Evolutionary conservation across 345 rosid genomes (phyloP), one percentile per base, ranked within the genome.

Genomic region (Acer campestre): DNA sequence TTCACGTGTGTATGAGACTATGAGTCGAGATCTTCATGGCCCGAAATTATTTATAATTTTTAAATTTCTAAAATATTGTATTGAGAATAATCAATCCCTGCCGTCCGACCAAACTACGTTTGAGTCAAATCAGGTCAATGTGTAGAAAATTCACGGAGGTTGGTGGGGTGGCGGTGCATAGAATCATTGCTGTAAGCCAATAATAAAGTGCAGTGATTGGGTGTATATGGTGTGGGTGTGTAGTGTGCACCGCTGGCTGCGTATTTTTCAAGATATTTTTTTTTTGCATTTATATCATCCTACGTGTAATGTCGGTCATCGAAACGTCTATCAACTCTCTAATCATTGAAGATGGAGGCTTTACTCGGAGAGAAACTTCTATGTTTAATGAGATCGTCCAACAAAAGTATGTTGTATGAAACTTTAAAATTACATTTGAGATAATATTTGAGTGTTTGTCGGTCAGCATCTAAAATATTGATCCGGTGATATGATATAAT

Each of bases 221-320:
- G 38, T 4, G 38, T 31, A 31, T 31, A 6, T 31, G 38, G 38
- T 31, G 38, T 31, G 38, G 35, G 4, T 4, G 6, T 31, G 35
- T 31, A 29, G 31, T 29, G 31, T 29, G 1, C 27, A 42, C 29
- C 35, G 56, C 73, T 73, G 84, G 58, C 76, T 56, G 84, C 77
- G 66, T 79, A 79, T 70, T 74, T 74, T 68, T 44, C 12, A 31
- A 79, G 49, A 44, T 14, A 44, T 1, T n/a, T 29, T 13, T 23
- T 2, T 27, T 11, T 18, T 23, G 10, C 23, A 25, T 27, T 31
- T 25, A 48, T n/a, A n/a, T 7, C 23, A 38, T 44, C 61, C 17
- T 49, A 59, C 59, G 82, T 70, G 84, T 73, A 14, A 27, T 84
- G 87, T 84, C 86, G 87, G 87, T 81, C 70, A 48, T 71, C 72